Base-by-base conservation (phyloP, 768 basidiomycete genomes). In the Coprinopsis strossmayeri region DNA sequence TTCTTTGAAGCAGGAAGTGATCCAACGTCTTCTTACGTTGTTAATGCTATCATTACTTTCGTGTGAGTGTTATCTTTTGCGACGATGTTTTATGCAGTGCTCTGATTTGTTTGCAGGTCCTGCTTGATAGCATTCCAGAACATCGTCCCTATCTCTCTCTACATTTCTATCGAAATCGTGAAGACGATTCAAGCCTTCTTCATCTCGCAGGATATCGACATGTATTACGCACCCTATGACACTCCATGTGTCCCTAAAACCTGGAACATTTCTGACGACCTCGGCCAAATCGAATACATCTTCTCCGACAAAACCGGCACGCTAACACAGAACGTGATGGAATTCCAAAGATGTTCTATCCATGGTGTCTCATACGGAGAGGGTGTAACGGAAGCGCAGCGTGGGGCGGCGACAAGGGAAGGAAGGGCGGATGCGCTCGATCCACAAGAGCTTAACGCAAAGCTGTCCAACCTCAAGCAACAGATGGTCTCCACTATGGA, bases 251-350 rank as follows among this genome's bases (percentile, higher is more conserved):
- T 92, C 2, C 94, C 95, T 23, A 97, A 97, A 65, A 94, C 91
- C 3, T 97, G 95, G 94, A 95, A 94, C 62, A 94, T 98, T 58
- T 96, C 92, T 2, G 95, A 98, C 62, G 95, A 98, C 68, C 81
- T 99, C 1, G 95, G 95, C 21, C 95, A 98, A 69, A 97, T 98
- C 65, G 94, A 97, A 70, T 99, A 95, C 64, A 74, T 77, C 27
- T 77, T 76, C 53, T 92, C 87, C 9, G 91, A 94, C 76, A 95
- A 95, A 73, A 95, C 93, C 0, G 92, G 91, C 15, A 99, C 95
- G 5, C 82, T 99, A 42, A 99, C 95, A 0, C 94, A 96, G 66
- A 99, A 98, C 69, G 72, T 95, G 59, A 98, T 97, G 95, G 93
- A 95, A 70, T 97, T 96, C 69, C 91, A 96, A 64, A 93, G 89